phyloP scores from a whole-genome alignment of 352 stramenopile genomes.

The Globisporangium polare region DNA sequence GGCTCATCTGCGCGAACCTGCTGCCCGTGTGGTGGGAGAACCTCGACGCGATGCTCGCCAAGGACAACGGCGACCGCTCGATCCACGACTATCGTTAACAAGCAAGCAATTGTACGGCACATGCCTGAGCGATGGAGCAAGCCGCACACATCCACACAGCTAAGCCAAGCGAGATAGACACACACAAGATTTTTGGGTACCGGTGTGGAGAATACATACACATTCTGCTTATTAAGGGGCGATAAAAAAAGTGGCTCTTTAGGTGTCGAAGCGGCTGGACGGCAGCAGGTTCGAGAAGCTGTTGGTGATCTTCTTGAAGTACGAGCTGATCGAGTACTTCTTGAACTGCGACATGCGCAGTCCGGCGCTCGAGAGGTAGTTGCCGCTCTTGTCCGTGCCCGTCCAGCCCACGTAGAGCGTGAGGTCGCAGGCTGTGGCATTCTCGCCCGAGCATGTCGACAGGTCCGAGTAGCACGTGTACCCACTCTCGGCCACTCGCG shows the following conservation, averaged over 20 bases:
- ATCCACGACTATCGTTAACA: conserved; percentile 61
- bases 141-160: conserved; percentile 1
- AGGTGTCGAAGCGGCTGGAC: conserved; percentile 39
- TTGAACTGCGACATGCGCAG: conserved; percentile 82
- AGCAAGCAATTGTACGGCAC: background rate
- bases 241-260: conserved; percentile 1
- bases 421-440: conserved; percentile 52
- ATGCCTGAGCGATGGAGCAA: too few species aligned
- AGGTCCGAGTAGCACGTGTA: conserved; percentile 62
- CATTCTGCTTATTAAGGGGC: conserved; percentile 3
- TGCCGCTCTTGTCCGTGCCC: conserved; percentile 69
- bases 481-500: conserved; percentile 39
- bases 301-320: conserved; percentile 58
- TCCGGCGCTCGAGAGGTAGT: conserved; percentile 73
- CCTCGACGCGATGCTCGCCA: conserved; percentile 50
- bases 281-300: conserved; percentile 49
- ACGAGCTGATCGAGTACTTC: conserved; percentile 79
- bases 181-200: background rate
- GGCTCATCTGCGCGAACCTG: conserved; percentile 63
- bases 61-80: conserved; percentile 42
- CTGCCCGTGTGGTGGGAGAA: conserved; percentile 75
- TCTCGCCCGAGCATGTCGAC: conserved; percentile 32
- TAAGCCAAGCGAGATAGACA: conserved; percentile 11
- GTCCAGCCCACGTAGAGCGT: conserved; percentile 82
- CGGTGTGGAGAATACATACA: background rate